These are phyloP conservation scores for Candida michaelii DNA, from an alignment of 805 yeast genomes.

Conservation along the genomic window DNA sequence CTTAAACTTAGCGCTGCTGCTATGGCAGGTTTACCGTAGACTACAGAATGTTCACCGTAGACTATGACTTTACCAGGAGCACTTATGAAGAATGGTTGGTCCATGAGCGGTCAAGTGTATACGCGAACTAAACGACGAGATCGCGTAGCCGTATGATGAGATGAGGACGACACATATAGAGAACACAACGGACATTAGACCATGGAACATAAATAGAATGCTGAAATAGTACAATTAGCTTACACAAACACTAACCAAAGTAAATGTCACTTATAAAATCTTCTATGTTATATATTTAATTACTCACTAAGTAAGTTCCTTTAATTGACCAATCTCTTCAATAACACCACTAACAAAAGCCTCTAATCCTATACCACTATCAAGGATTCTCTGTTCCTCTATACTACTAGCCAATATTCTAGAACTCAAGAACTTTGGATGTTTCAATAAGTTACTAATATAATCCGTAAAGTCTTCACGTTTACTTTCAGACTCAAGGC, in stretches of 20 bases:
- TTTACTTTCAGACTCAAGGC: conserved; percentile 59
- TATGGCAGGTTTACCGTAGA: conserved; percentile 88
- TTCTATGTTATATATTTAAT: no score
- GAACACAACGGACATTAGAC: no score
- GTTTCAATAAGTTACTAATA: conserved; percentile 73
- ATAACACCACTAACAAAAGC: conserved; percentile 30
- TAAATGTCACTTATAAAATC: no score
- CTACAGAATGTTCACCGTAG: conserved; percentile 97
- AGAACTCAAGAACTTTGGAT: conserved; percentile 79
- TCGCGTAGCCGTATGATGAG: no score
- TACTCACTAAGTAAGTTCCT: conserved; percentile 26
- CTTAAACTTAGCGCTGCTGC: conserved; percentile 91
- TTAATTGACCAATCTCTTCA: conserved; percentile 37
- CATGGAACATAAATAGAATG: no score
- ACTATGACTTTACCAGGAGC: conserved; percentile 97
- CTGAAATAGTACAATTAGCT: no score
- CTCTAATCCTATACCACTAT: conserved; percentile 36
- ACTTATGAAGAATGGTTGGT: conserved; percentile 59
- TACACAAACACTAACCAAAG: no score
- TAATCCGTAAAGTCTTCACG: conserved; percentile 60
- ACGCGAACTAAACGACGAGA: neutral
- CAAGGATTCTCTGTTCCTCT: conserved; percentile 63
- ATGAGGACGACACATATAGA: no score
- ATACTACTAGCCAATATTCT: conserved; percentile 60
- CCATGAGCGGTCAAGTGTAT: neutral